Conservation (phyloP, 139 green algal species). For the Asterochloris erici region DNA sequence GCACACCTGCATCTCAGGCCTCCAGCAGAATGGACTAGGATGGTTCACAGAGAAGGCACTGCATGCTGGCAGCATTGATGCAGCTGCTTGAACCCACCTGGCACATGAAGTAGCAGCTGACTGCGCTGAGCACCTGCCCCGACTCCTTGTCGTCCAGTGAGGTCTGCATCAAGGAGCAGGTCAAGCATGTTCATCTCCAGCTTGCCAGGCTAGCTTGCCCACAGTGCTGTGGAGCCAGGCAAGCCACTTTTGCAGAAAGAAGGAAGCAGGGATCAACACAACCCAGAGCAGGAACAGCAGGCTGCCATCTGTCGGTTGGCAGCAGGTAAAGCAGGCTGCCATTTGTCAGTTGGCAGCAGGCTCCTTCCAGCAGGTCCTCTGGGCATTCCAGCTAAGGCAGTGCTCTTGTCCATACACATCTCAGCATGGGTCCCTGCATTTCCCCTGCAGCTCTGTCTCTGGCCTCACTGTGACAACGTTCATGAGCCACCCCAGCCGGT, state of each 20-base stretch:
- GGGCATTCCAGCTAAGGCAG: background rate
- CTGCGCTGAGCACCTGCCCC: slow-evolving; percentile 56
- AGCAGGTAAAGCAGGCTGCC: too few species aligned
- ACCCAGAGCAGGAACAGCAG: background rate
- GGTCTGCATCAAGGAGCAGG: slow-evolving; percentile 44
- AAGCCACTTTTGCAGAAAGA: background rate
- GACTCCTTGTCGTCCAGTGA: slow-evolving; percentile 79
- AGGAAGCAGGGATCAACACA: background rate
- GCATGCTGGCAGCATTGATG: too few species aligned
- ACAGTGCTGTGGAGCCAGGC: background rate
- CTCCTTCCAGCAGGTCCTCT: background rate
- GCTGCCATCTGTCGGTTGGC: too few species aligned
- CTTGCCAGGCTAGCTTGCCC: background rate
- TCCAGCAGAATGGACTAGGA: too few species aligned
- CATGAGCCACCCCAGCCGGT: slow-evolving; percentile 89
- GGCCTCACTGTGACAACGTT: slow-evolving; percentile 75
- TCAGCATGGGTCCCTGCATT: background rate
- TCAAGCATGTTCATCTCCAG: background rate
- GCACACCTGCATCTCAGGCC: background rate
- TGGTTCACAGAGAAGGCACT: too few species aligned
- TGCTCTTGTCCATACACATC: background rate
- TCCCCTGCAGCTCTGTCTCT: background rate
- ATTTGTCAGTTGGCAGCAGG: too few species aligned
- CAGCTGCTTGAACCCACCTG: slow-evolving; percentile 45
- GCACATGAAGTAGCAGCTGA: slow-evolving; percentile 96